Evolutionary conservation across 257 asterid species (phyloP).

Genomic region (Hygrophila difformis): DNA sequence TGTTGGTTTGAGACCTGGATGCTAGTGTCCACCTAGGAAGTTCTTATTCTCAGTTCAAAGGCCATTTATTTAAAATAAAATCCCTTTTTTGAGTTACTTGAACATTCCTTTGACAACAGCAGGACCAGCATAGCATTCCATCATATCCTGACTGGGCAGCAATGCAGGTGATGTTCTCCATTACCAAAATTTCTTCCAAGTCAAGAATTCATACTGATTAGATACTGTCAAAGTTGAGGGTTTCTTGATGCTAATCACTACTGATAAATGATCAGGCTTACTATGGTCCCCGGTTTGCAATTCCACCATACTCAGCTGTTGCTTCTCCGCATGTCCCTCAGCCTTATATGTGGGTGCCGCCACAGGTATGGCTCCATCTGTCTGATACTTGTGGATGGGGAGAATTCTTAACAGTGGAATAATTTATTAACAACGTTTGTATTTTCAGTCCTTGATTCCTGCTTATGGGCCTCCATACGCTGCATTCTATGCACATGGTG

Average conservation of each 20-base stretch:
- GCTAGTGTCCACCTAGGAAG: conserved; percentile 14
- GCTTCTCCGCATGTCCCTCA: conserved; percentile 74
- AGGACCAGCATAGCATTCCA: conserved; percentile 67
- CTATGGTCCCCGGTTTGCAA: conserved; percentile 90
- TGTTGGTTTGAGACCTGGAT: neutral
- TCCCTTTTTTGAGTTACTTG: neutral
- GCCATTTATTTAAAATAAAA: neutral
- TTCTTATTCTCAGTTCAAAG: neutral
- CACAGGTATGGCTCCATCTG: conserved; percentile 56
- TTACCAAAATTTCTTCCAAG: neutral
- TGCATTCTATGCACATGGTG: conserved; percentile 80
- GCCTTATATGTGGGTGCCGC: conserved; percentile 95
- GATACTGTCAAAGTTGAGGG: neutral
- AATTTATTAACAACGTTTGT: neutral
- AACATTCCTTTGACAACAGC: conserved; percentile 7
- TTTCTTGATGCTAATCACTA: neutral
- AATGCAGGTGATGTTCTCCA: conserved; percentile 56
- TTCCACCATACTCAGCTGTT: conserved; percentile 77
- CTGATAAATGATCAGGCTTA: conserved; percentile 45
- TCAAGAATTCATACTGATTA: no score
- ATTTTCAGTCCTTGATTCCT: conserved; percentile 72
- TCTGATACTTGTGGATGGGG: neutral
- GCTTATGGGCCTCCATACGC: conserved; percentile 88
- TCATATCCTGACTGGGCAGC: conserved; percentile 92
- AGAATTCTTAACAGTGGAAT: neutral